Percentiles rank a stretch among this genome's conserved stretches.
Evolutionary conservation across 805 yeast genomes (phyloP).

Genomic region (Sporopachydermia quercuum): DNA sequence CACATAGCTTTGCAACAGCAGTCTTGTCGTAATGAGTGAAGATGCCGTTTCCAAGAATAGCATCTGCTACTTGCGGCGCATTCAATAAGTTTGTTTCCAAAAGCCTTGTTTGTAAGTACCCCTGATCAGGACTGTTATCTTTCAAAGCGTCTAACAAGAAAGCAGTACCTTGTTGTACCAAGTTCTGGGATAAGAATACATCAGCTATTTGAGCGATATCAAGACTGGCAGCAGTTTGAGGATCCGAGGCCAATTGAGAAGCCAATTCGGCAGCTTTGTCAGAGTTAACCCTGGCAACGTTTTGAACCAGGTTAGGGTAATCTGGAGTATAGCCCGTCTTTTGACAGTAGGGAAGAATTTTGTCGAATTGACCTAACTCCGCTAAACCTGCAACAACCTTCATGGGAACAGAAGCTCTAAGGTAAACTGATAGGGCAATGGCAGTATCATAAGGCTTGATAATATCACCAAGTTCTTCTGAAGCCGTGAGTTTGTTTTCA

Average conservation of each 20-base stretch:
- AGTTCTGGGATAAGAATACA: slow-evolving; percentile 86
- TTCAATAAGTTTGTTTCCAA: slow-evolving; percentile 84
- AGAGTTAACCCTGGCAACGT: slow-evolving; percentile 84
- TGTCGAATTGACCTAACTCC: slow-evolving; percentile 92
- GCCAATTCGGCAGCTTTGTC: slow-evolving; percentile 98
- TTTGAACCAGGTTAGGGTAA: slow-evolving; percentile 77
- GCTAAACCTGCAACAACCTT: slow-evolving; percentile 89
- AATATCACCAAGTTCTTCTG: slow-evolving; percentile 96
- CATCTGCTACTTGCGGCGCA: slow-evolving; percentile 99
- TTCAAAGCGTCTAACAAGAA: slow-evolving; percentile 90
- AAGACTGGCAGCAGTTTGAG: slow-evolving; percentile 41
- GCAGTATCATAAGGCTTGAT: slow-evolving; percentile 79
- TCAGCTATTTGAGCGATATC: slow-evolving; percentile 84
- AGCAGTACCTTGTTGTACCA: slow-evolving; percentile 95
- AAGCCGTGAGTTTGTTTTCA: slow-evolving; percentile 84
- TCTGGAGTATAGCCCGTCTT: slow-evolving; percentile 84
- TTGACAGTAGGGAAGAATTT: slow-evolving; percentile 85
- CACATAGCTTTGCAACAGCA: slow-evolving; percentile 82
- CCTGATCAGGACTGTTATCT: slow-evolving; percentile 86
- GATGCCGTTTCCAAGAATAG: slow-evolving; percentile 90
- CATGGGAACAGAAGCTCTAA: slow-evolving; percentile 66
- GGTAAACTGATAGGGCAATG: slow-evolving; percentile 80
- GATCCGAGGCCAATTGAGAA: slow-evolving; percentile 56
- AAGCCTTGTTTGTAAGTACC: slow-evolving; percentile 87
- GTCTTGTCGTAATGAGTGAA: slow-evolving; percentile 92